These are phyloP conservation scores for Emmonsiellopsis sp. DNA, from an alignment of 2,329 filamentous ascomycete species.

Conservation along the genomic window DNA sequence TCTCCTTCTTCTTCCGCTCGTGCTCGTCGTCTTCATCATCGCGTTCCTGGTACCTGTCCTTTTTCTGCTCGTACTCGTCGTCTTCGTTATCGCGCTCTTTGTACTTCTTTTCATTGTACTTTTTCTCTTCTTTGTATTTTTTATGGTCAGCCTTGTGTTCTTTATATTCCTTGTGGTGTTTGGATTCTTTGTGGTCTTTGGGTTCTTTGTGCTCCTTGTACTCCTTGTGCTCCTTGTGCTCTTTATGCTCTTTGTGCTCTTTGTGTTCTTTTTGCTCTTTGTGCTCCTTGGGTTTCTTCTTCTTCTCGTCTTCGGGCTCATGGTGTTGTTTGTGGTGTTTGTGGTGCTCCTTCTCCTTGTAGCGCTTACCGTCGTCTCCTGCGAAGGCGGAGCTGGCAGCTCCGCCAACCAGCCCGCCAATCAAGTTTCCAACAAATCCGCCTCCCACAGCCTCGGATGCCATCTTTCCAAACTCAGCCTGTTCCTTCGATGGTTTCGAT, in stretches of 20 bases:
- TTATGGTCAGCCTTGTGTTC: conserved; percentile 2
- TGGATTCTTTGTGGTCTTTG: neutral
- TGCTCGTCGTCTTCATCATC: conserved; percentile 4
- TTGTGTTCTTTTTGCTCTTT: conserved; percentile 11
- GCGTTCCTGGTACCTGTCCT: neutral
- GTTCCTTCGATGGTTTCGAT: conserved; percentile 9
- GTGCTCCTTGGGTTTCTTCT: conserved; percentile 5
- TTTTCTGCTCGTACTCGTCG: neutral
- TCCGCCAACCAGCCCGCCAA: conserved; percentile 57
- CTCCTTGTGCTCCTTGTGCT: neutral
- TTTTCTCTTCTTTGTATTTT: neutral
- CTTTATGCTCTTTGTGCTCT: conserved; percentile 4
- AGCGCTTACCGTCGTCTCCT: conserved; percentile 47
- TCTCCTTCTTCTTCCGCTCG: conserved; percentile 7
- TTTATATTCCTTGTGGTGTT: conserved; percentile 5
- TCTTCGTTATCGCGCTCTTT: conserved; percentile 1
- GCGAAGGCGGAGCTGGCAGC: conserved; percentile 56
- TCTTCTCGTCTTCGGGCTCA: conserved; percentile 1
- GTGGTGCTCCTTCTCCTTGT: conserved; percentile 13
- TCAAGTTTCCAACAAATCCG: conserved; percentile 58
- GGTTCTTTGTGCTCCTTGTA: conserved; percentile 1
- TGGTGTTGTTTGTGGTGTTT: neutral
- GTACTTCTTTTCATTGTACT: neutral
- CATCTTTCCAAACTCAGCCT: conserved; percentile 37
- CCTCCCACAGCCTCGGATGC: conserved; percentile 54